Evolutionary conservation across 1,284 basidiomycete species (phyloP), one percentile per base, ranked within the genome.

Genomic region (Meripilus lineatus): DNA sequence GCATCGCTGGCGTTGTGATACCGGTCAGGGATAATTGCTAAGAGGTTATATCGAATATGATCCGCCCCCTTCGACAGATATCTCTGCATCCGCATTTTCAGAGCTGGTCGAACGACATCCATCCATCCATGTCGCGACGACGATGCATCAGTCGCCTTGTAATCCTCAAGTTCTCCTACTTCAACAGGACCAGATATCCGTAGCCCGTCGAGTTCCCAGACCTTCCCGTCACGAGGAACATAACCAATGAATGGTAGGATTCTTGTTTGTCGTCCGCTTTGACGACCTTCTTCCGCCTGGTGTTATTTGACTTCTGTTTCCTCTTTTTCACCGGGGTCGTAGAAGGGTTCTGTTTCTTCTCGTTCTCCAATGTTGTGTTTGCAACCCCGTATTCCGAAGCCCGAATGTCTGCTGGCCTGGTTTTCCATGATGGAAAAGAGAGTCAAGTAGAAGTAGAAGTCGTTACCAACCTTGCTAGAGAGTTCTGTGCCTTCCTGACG

Each of bases 161-260:
- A 30, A 20, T 17, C 25, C 15, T 49, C 32, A 13, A 49, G 35
- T 53, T 78, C 77, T 23, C 78, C 79, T 21, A 81, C 78, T 56
- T 81, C 78, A 4, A 82, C 60, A 2, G 79, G 77, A 1, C 75
- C 78, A 3, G 54, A 42, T 3, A 46, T 25, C 32, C 61, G 58
- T 30, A 67, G 52, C 5, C 67, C 66, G 46, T 69, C 64, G 40
- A 82, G 70, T 56, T 82, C 79, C 78, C 78, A 82, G 8, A 81
- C 78, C 50, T 79, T 78, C 3, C 77, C 77, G 49, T 71, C 64
- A 0, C 72, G 71, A 4, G 79, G 78, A 21, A 81, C 75, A 51
- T 81, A 82, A 10, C 75, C 77, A 46, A 81, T 79, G 64, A 79
- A 55, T 82, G 79, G 58, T 73, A 82, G 0, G 66, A 64, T 40